phyloP scores from a whole-genome alignment of 2,329 filamentous ascomycete species.

The Cladophialophora psammophila region DNA sequence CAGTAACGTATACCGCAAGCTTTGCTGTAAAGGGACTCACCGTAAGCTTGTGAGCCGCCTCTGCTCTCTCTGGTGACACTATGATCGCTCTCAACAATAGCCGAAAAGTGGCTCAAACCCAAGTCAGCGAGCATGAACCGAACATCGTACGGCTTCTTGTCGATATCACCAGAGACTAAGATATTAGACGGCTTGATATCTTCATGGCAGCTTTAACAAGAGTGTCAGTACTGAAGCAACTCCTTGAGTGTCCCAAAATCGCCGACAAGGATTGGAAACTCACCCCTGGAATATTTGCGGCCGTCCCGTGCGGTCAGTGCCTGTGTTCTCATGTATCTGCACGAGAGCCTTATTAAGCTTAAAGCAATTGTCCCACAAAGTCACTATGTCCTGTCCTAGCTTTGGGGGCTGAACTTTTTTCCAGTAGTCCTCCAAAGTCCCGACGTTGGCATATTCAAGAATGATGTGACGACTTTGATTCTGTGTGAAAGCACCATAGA shows the following conservation, averaged over 20 bases:
- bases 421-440: conserved; percentile 46
- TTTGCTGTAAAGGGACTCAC: conserved; percentile 6
- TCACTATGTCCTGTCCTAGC: conserved; percentile 42
- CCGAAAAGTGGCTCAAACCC: conserved; percentile 38
- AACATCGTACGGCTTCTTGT: conserved; percentile 37
- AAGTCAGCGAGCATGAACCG: conserved; percentile 46
- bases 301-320: not conserved
- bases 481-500: conserved; percentile 36
- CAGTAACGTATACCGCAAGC: not conserved
- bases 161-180: conserved; percentile 38
- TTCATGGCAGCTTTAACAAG: conserved; percentile 43
- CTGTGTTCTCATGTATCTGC: conserved; percentile 33
- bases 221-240: not conserved
- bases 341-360: conserved; percentile 42
- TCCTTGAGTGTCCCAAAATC: too few species aligned
- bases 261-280: not conserved
- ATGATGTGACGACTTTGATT: conserved; percentile 44
- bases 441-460: conserved; percentile 48
- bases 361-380: conserved; percentile 46
- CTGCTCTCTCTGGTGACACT: not conserved
- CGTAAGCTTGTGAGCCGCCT: conserved; percentile 11
- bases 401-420: conserved; percentile 38
- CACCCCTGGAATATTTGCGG: conserved; percentile 30
- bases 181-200: conserved; percentile 47
- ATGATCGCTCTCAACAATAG: conserved; percentile 11